A percentile compares a stretch with the other conserved stretches of the same genome.
phyloP scores from a whole-genome alignment of 2,329 filamentous ascomycete genomes.

The Pezicula radicicola region DNA sequence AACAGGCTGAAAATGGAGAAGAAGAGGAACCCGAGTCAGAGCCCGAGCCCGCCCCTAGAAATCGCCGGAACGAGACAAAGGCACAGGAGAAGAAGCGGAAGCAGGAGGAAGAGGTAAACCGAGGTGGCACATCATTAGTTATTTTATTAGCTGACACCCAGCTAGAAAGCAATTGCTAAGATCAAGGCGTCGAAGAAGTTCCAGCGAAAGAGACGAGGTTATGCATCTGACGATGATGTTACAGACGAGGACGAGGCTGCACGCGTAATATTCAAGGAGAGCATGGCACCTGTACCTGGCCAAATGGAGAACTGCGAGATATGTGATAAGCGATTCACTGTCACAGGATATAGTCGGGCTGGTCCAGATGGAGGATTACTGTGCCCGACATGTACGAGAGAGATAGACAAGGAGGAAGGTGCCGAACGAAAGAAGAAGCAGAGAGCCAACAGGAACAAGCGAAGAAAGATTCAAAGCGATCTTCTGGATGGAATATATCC shows the following conservation, averaged over 20 bases:
- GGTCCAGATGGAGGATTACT: slow-evolving; percentile 84
- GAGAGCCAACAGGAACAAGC: slow-evolving; percentile 47
- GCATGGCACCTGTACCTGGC: slow-evolving; percentile 44
- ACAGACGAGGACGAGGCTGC: slow-evolving; percentile 48
- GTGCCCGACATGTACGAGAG: slow-evolving; percentile 77
- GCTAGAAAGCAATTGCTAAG: slow-evolving; percentile 52
- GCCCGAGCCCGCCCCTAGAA: slow-evolving; percentile 25
- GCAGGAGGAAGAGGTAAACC: slow-evolving; percentile 37
- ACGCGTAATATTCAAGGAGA: slow-evolving; percentile 44
- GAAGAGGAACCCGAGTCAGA: slow-evolving; percentile 24
- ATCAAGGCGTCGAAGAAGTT: slow-evolving; percentile 59
- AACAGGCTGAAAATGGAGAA: slow-evolving; percentile 19
- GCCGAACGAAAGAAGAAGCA: slow-evolving; percentile 53
- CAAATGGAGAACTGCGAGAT: slow-evolving; percentile 86
- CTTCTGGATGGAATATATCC: slow-evolving; percentile 71
- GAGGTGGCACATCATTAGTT: slow-evolving; percentile 10
- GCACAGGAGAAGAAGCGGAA: slow-evolving; percentile 27
- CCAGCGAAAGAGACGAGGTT: slow-evolving; percentile 43
- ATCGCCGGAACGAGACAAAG: slow-evolving; percentile 21
- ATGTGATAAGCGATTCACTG: slow-evolving; percentile 86
- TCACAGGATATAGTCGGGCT: slow-evolving; percentile 82
- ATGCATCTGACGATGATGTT: slow-evolving; percentile 39
- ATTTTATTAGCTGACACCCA: slow-evolving; percentile 3
- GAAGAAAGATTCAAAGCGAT: slow-evolving; percentile 78
- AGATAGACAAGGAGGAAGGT: slow-evolving; percentile 65